A percentile compares a stretch with the other conserved stretches of the same genome.
phyloP scores from a whole-genome alignment of 2,329 filamentous ascomycete species.

The Elsinoe arachidis region DNA sequence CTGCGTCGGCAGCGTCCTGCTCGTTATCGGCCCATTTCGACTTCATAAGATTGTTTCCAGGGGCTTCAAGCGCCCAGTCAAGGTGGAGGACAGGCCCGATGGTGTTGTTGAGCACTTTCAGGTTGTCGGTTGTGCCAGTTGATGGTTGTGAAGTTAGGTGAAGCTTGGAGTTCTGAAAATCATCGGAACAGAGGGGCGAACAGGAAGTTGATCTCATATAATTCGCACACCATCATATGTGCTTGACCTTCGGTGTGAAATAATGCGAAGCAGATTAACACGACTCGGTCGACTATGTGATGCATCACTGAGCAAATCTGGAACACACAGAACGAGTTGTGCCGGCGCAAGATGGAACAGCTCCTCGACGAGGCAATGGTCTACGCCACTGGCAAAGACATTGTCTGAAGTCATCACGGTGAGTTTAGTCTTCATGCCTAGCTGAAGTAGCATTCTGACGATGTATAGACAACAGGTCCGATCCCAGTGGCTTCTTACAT shows the following conservation, averaged over 20 bases:
- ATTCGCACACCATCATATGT: not conserved
- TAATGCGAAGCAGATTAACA: conserved; percentile 22
- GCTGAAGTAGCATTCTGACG: not conserved
- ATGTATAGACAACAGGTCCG: conserved; percentile 69
- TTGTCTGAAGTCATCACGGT: conserved; percentile 82
- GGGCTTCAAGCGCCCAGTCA: not conserved
- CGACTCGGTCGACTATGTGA: not conserved
- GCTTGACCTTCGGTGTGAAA: conserved; percentile 2
- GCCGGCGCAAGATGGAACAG: conserved; percentile 35
- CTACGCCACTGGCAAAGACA: conserved; percentile 81
- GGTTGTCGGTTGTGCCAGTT: not conserved
- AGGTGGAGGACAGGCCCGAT: not conserved
- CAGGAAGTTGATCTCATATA: not conserved
- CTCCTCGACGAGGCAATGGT: conserved; percentile 54
- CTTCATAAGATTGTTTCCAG: conserved; percentile 21
- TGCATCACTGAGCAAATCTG: not conserved
- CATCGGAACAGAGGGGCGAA: not conserved
- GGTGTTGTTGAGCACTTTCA: no score
- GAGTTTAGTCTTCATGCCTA: conserved; percentile 22
- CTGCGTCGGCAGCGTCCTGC: conserved; percentile 67
- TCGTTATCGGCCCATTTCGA: conserved; percentile 86
- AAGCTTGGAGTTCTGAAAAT: not conserved
- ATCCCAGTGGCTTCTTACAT: conserved; percentile 90
- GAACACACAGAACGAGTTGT: not conserved
- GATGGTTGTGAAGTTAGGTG: not conserved